Evolutionary conservation across 306 rosid species (phyloP).

Genomic region (Prunus padus): DNA sequence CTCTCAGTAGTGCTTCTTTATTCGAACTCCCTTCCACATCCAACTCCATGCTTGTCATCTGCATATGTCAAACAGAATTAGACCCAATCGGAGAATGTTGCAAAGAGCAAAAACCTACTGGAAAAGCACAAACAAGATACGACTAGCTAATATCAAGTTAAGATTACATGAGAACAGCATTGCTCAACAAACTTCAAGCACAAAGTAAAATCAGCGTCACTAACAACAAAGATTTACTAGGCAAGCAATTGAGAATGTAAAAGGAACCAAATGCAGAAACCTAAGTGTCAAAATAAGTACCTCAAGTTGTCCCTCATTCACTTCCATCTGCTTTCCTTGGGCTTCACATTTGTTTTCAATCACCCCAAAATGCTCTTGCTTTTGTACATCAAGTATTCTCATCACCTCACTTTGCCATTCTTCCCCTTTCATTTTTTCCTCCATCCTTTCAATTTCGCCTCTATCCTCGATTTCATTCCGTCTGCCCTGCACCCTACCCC

Average conservation of each 20-base stretch:
- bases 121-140: too few relatives aligned
- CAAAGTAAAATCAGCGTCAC: background rate
- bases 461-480: background rate
- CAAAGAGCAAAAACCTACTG: too few relatives aligned
- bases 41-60: slow-evolving; percentile 7
- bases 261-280: background rate
- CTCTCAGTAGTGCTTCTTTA: too few relatives aligned
- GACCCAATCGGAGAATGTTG: background rate
- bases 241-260: background rate
- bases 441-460: slow-evolving; percentile 4
- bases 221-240: background rate
- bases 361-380: background rate
- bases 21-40: background rate
- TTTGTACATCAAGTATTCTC: slow-evolving; percentile 1
- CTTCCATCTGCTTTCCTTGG: background rate
- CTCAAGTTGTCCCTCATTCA: slow-evolving; percentile 16
- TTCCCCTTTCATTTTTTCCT: slow-evolving; percentile 4
- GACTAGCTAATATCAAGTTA: too few relatives aligned
- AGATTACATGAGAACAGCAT: too few relatives aligned
- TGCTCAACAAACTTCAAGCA: too few relatives aligned
- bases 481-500: background rate
- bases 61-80: slow-evolving; percentile 4
- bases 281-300: background rate
- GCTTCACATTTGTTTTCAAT: slow-evolving; percentile 9
- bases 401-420: background rate